These are phyloP conservation scores for Croton setiger DNA, from an alignment of 441 rosid genomes.

Conservation along the genomic window DNA sequence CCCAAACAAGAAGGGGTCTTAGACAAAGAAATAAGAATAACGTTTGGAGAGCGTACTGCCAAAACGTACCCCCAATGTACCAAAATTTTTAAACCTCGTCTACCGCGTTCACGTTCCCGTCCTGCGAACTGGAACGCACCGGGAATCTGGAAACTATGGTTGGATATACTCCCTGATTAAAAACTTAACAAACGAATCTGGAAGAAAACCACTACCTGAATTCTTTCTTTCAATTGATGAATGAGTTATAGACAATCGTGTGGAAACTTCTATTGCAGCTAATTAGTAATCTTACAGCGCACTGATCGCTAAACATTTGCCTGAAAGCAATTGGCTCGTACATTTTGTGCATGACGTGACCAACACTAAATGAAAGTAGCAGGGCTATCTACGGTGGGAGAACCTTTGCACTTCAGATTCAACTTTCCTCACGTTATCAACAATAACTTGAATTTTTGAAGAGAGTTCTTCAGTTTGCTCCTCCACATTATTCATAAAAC, in stretches of 20 bases:
- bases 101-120: too few relatives aligned
- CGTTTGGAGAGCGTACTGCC: too few relatives aligned
- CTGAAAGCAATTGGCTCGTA: conserved; percentile 12
- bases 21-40: too few relatives aligned
- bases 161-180: too few relatives aligned
- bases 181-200: neutral
- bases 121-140: too few relatives aligned
- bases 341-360: conserved; percentile 19
- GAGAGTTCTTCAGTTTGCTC: conserved; percentile 61
- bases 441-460: conserved; percentile 47
- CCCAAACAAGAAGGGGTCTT: too few relatives aligned
- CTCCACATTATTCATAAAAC: conserved; percentile 57
- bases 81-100: too few relatives aligned
- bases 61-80: too few relatives aligned
- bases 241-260: neutral
- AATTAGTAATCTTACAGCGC: conserved; percentile 14
- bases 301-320: conserved; percentile 15
- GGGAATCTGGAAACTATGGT: too few relatives aligned
- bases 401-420: conserved; percentile 46
- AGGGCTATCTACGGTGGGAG: conserved; percentile 32
- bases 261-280: conserved; percentile 13
- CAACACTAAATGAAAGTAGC: conserved; percentile 1
- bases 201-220: neutral
- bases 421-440: conserved; percentile 49
- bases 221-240: neutral